phyloP scores from a whole-genome alignment of 352 stramenopile genomes.

The Thalassiosira livingstoniorum region DNA sequence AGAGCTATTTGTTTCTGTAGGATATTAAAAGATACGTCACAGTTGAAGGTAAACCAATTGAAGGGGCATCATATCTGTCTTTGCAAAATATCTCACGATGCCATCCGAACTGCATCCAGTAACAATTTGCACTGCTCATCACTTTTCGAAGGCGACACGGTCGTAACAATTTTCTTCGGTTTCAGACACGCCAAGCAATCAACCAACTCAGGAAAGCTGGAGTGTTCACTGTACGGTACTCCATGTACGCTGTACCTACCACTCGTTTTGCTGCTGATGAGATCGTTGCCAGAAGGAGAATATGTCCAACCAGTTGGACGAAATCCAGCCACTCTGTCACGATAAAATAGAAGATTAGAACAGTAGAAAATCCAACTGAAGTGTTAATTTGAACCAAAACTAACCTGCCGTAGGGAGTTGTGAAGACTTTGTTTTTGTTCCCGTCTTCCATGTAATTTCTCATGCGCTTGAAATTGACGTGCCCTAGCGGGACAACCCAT shows the following conservation, averaged over 20 bases:
- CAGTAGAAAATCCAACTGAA: too few species aligned
- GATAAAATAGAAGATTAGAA: too few species aligned
- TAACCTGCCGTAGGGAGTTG: conserved; percentile 84
- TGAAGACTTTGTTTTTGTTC: conserved; percentile 69
- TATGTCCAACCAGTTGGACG: conserved; percentile 56
- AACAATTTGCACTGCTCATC: conserved; percentile 77
- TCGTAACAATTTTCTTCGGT: conserved; percentile 91
- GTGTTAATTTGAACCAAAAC: conserved; percentile 96
- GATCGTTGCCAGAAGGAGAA: conserved; percentile 48
- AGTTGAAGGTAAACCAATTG: too few species aligned
- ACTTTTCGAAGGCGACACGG: conserved; percentile 85
- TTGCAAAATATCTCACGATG: too few species aligned
- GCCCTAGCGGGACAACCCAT: conserved; percentile 92
- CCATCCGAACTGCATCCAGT: conserved; percentile 62
- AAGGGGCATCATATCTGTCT: too few species aligned
- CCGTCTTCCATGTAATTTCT: conserved; percentile 66
- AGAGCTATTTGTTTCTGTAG: too few species aligned
- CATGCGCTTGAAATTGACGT: conserved; percentile 92
- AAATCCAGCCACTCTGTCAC: conserved; percentile 42
- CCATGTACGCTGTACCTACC: conserved; percentile 91
- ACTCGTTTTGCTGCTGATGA: conserved; percentile 86
- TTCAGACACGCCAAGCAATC: conserved; percentile 91
- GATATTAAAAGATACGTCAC: too few species aligned
- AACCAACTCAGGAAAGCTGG: conserved; percentile 93
- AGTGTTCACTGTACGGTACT: conserved; percentile 97